phyloP scores from a whole-genome alignment of 441 rosid species.

The Erysimum pusillum region DNA sequence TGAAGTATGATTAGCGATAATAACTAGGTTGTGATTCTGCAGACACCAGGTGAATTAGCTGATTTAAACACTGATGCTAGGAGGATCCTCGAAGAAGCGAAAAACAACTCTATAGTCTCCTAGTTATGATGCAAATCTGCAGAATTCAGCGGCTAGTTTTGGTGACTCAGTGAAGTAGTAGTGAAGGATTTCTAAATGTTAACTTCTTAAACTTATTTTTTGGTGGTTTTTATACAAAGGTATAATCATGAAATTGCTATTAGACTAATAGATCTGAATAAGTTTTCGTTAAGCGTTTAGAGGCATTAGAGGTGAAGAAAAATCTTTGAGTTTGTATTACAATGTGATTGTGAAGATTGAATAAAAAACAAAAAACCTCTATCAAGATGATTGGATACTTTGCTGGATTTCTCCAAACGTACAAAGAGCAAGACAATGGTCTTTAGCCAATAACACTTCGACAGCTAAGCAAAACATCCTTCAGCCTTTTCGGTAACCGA shows the following conservation, averaged over 20 bases:
- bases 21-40: constrained; percentile 42
- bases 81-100: constrained; percentile 65
- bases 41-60: constrained; percentile 83
- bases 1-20: constrained; percentile 8
- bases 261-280: constrained; percentile 9
- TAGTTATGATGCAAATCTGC: constrained; percentile 15
- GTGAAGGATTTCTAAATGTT: neutral
- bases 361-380: too few relatives aligned
- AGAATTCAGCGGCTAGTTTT: constrained; percentile 11
- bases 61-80: constrained; percentile 74
- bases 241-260: neutral
- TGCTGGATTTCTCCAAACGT: neutral
- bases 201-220: neutral
- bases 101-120: constrained; percentile 31
- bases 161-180: constrained; percentile 16
- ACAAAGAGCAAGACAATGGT: neutral
- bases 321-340: too few relatives aligned
- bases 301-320: too few relatives aligned
- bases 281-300: constrained; percentile 2
- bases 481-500: neutral
- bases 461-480: constrained; percentile 8
- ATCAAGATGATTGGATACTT: neutral
- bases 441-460: neutral
- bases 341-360: too few relatives aligned
- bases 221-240: constrained; percentile 19